Percentiles rank a stretch among this genome's conserved stretches.
These are phyloP conservation scores for Chlorella sp. DNA, from an alignment of 139 green algal species.

Conservation along the genomic window DNA sequence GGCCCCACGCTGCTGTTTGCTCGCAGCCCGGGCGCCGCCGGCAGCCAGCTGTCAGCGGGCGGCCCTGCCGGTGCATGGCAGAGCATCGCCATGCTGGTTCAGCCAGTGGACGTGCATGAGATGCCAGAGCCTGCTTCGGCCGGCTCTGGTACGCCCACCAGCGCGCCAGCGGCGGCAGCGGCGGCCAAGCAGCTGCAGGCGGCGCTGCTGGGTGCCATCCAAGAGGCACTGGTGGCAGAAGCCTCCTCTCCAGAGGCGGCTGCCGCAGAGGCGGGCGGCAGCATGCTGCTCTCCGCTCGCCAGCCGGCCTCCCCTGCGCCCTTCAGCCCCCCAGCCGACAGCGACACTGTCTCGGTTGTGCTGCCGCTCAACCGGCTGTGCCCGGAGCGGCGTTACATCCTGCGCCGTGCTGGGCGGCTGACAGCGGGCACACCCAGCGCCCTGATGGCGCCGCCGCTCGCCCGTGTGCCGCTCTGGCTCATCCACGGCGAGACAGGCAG, in stretches of 20 bases:
- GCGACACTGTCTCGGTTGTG: constrained; percentile 37
- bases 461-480: constrained; percentile 71
- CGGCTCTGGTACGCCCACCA: neutral
- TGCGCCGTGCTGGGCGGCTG: constrained; percentile 13
- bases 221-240: constrained; percentile 13
- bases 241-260: neutral
- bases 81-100: constrained; percentile 30
- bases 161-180: neutral
- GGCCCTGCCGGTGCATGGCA: constrained; percentile 8
- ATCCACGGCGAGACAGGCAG: constrained; percentile 67
- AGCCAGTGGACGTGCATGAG: neutral
- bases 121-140: neutral
- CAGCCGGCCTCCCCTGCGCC: neutral
- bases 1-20: constrained; percentile 55
- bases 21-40: neutral
- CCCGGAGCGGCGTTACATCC: constrained; percentile 46
- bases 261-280: constrained; percentile 9
- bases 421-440: constrained; percentile 21
- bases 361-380: constrained; percentile 48
- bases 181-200: constrained; percentile 7
- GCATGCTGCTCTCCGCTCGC: constrained; percentile 9
- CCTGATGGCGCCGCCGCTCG: constrained; percentile 29
- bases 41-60: neutral
- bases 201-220: constrained; percentile 12
- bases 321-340: constrained; percentile 6